phyloP scores from a whole-genome alignment of 176 grass and related monocot species.

The Rhynchospora tenuis region DNA sequence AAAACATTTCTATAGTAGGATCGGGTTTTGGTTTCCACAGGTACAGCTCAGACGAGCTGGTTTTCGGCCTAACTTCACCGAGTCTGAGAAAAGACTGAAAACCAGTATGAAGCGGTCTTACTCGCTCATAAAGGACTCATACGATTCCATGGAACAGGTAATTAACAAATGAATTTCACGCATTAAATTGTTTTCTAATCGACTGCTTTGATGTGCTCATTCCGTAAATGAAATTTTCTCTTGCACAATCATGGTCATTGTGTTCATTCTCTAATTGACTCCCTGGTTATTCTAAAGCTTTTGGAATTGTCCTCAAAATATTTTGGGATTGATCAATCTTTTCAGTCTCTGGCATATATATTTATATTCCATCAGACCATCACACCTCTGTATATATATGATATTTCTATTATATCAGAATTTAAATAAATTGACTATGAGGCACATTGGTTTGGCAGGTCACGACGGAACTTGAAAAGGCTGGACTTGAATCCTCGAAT shows the following conservation, averaged over 20 bases:
- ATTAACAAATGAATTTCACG: neutral
- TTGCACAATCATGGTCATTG: neutral
- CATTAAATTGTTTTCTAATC: neutral
- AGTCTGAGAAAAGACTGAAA: neutral
- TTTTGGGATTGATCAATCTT: neutral
- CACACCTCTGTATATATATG: neutral
- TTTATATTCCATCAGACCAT: too few species aligned
- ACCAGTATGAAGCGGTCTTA: neutral
- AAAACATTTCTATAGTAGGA: neutral
- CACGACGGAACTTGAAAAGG: slow-evolving; percentile 69
- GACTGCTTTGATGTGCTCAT: neutral
- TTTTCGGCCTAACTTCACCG: neutral
- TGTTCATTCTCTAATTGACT: neutral
- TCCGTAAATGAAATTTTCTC: neutral
- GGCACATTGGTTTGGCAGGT: too few species aligned
- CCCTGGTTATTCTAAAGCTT: neutral
- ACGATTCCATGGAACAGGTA: slow-evolving; percentile 17
- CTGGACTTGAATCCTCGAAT: slow-evolving; percentile 87
- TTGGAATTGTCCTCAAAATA: neutral
- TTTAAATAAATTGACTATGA: too few species aligned
- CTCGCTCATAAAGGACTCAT: neutral
- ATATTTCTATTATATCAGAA: neutral
- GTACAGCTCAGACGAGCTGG: neutral
- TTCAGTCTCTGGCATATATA: neutral
- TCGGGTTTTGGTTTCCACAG: neutral